phyloP scores from a whole-genome alignment of 805 yeast genomes.

The Yarrowia phangngaensis region DNA sequence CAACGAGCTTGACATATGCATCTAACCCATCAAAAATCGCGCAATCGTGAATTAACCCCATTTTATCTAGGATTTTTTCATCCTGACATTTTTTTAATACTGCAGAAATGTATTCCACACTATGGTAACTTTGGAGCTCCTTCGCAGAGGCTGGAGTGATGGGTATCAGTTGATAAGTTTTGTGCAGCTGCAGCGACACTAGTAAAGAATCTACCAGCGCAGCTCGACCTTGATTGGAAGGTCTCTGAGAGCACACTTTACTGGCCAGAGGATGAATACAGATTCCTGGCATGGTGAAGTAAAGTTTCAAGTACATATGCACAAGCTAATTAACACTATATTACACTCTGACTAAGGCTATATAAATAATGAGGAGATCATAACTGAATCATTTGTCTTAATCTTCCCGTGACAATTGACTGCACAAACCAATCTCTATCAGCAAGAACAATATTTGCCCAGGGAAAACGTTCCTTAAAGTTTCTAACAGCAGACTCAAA shows the following conservation, averaged over 20 bases:
- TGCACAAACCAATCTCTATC: slow-evolving; percentile 23
- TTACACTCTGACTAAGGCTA: neutral
- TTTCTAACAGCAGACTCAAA: neutral
- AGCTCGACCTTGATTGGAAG: slow-evolving; percentile 21
- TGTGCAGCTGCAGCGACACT: slow-evolving; percentile 1
- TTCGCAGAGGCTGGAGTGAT: neutral
- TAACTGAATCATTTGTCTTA: slow-evolving; percentile 16
- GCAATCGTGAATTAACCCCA: slow-evolving; percentile 60
- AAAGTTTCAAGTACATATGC: too few relatives aligned
- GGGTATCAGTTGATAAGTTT: slow-evolving; percentile 12
- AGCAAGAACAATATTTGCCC: slow-evolving; percentile 14
- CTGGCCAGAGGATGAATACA: slow-evolving; percentile 25
- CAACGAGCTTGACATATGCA: slow-evolving; percentile 48
- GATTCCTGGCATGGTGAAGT: slow-evolving; percentile 16
- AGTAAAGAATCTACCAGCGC: slow-evolving; percentile 8
- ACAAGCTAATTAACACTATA: too few relatives aligned
- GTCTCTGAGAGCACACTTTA: slow-evolving; percentile 11
- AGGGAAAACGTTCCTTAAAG: slow-evolving; percentile 11
- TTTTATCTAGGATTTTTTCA: slow-evolving; percentile 10
- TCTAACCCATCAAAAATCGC: slow-evolving; percentile 54
- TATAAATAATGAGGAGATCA: slow-evolving; percentile 7
- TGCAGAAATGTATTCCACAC: slow-evolving; percentile 5
- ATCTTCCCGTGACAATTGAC: slow-evolving; percentile 10
- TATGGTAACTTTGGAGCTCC: slow-evolving; percentile 15
- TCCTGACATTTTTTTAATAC: slow-evolving; percentile 1